phyloP scores from a whole-genome alignment of 345 rosid species.

The Raphanus sativus region DNA sequence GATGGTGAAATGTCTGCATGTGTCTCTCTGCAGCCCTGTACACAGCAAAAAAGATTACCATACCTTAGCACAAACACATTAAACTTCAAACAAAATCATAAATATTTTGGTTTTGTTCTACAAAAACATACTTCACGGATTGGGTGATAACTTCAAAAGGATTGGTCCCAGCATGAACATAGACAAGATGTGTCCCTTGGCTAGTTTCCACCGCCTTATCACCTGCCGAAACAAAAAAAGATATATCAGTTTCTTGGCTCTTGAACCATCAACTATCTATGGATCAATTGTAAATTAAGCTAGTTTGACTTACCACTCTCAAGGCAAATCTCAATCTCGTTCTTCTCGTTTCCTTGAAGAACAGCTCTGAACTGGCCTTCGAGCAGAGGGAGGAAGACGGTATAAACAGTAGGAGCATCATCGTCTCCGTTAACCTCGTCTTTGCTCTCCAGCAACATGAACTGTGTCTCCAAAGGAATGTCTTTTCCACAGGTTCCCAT shows the following conservation, averaged over 20 bases:
- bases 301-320: constrained; percentile 85
- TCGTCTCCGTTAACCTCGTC: constrained; percentile 44
- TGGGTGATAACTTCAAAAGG: constrained; percentile 93
- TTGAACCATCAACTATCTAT: not conserved
- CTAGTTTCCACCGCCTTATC: constrained; percentile 82
- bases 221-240: constrained; percentile 58
- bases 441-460: constrained; percentile 85
- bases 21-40: constrained; percentile 78
- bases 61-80: not conserved
- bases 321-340: constrained; percentile 85
- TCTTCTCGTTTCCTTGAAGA: constrained; percentile 82
- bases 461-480: constrained; percentile 94
- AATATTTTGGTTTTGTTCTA: not conserved
- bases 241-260: constrained; percentile 19
- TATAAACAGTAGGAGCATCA: constrained; percentile 65
- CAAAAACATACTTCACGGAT: constrained; percentile 72
- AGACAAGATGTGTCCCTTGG: constrained; percentile 82
- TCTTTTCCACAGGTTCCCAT: constrained; percentile 92
- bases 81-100: not conserved
- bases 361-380: constrained; percentile 97
- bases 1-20: constrained; percentile 84
- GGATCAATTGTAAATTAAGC: not conserved
- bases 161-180: constrained; percentile 92
- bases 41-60: not conserved
- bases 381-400: constrained; percentile 88